Conservation (phyloP, 202 grass and related monocot genomes). For the Panicum virgatum region DNA sequence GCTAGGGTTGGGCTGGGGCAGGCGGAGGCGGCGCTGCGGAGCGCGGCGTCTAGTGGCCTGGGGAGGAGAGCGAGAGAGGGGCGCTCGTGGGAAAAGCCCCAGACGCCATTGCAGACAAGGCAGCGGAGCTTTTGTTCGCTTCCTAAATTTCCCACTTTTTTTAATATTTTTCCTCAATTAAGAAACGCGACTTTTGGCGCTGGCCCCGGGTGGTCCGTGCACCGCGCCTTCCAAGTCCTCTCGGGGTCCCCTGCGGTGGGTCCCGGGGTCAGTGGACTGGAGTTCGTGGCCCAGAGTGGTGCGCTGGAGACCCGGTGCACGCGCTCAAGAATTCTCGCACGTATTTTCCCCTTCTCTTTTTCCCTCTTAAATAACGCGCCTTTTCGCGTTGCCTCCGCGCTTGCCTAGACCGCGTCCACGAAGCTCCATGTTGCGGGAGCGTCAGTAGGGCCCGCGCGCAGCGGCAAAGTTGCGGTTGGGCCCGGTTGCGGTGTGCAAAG, state of each 20-base stretch:
- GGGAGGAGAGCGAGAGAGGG: neutral
- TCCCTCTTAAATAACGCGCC: neutral
- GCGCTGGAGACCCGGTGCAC: neutral
- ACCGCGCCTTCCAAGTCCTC: neutral
- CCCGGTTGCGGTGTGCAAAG: neutral
- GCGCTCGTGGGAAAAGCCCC: constrained; percentile 36
- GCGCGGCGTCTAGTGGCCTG: neutral
- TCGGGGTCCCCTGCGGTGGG: too few relatives aligned
- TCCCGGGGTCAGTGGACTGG: neutral
- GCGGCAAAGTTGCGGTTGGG: neutral
- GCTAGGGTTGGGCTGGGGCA: neutral
- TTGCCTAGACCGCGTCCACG: neutral
- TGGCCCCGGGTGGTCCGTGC: neutral
- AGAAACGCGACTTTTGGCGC: neutral
- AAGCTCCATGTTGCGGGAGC: neutral
- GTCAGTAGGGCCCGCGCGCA: too few relatives aligned
- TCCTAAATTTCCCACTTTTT: constrained; percentile 15
- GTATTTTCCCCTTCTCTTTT: neutral
- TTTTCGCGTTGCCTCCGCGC: neutral
- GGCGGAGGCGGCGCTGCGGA: neutral
- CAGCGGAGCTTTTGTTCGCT: constrained; percentile 39
- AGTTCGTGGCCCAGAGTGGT: rapidly evolving
- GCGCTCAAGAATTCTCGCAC: neutral
- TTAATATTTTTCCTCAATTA: neutral
- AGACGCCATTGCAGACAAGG: constrained; percentile 43